phyloP scores from a whole-genome alignment of 768 basidiomycete genomes.

The Antrodiella citrinella region DNA sequence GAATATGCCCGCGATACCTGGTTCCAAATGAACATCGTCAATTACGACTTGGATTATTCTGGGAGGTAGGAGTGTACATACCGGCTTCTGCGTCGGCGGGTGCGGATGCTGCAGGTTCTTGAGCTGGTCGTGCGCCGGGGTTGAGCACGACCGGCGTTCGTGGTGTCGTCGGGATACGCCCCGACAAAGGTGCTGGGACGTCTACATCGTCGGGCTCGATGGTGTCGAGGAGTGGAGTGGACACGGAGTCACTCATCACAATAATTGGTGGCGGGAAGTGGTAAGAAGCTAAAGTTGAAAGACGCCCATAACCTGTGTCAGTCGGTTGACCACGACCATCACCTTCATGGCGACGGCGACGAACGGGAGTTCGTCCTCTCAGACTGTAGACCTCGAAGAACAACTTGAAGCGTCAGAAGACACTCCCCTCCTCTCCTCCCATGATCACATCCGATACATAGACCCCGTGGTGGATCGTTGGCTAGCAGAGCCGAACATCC shows the following conservation, averaged over 20 bases:
- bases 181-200: conserved; percentile 15
- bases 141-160: conserved; percentile 46
- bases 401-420: too few relatives aligned
- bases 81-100: conserved; percentile 73
- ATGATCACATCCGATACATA: background rate
- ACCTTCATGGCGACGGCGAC: too few relatives aligned
- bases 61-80: conserved; percentile 21
- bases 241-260: conserved; percentile 40
- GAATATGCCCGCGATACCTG: conserved; percentile 60
- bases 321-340: too few relatives aligned
- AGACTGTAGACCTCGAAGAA: too few relatives aligned
- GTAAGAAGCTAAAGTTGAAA: too few relatives aligned
- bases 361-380: too few relatives aligned
- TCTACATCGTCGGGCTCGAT: conserved; percentile 81
- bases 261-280: too few relatives aligned
- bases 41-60: background rate
- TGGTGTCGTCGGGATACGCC: conserved; percentile 28
- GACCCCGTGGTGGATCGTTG: background rate
- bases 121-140: conserved; percentile 36
- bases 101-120: conserved; percentile 37
- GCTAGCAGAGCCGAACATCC: too few relatives aligned
- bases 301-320: too few relatives aligned
- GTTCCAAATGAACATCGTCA: too few relatives aligned
- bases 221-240: conserved; percentile 59
- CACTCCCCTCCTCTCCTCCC: background rate